Base-by-base conservation (phyloP, 2,329 filamentous ascomycete species). In the Epichloe sp. region DNA sequence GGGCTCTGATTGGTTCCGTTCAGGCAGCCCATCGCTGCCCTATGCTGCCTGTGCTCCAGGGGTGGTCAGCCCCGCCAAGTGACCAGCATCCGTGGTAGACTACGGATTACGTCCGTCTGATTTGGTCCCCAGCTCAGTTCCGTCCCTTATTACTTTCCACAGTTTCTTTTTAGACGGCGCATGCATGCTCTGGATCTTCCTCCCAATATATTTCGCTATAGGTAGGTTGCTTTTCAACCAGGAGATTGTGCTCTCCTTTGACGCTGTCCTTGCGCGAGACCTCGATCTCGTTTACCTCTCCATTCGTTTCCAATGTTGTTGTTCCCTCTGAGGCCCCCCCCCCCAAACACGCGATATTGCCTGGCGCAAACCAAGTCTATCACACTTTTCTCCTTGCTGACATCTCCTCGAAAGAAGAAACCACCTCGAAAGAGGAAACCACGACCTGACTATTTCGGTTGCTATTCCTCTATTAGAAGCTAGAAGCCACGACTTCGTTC, bases 1-100 rank as follows among this genome's bases (percentile, higher is more conserved):
- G 31, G 49, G 49, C 50, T 44, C 45, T 49, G 50, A 52, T 52
- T 52, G 50, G 50, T 26, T 43, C 44, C 19, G 35, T 6, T 45
- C 23, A 15, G 50, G 41, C 31, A 15, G 10, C 36, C 44, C 31
- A 36, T 41, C n/a, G 48, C 23, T 37, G 19, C 14, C 37, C 11
- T 35, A 4, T 42, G 11, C 40, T 11, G 8, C 40, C 40, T 12
- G 7, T 17, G 38, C 21, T 48, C 8, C 26, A 26, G 26, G 26
- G 26, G 26, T 26, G 26, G 7, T 31, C n/a, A 47, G 45, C 23
- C 43, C 43, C 43, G 43, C 43, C 43, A 45, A 45, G 43, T 45
- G 43, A 45, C 43, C 43, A 45, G 43, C 43, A 44, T 26, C 43
- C 43, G 17, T 12, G 44, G 12, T 5, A 36, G 10, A 21, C 12